Conservation (phyloP, 2,329 filamentous ascomycete species). For the Fusarium nurragi region DNA sequence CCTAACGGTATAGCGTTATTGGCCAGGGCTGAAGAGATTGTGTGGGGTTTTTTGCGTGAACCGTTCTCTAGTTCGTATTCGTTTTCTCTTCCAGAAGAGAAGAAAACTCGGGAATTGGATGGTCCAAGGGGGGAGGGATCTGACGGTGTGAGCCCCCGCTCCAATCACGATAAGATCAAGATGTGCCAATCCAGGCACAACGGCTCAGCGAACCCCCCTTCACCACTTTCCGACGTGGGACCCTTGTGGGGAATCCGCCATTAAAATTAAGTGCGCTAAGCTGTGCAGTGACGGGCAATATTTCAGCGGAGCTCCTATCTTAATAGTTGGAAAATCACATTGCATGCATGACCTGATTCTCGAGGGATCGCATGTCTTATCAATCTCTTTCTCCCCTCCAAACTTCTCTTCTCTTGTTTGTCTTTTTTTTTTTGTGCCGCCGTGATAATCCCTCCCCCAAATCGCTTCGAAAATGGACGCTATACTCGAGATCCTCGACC, state of each 20-base stretch:
- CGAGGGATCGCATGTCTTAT: conserved; percentile 10
- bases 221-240: conserved; percentile 15
- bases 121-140: conserved; percentile 3
- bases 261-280: conserved; percentile 18
- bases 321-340: conserved; percentile 27
- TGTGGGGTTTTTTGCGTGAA: neutral
- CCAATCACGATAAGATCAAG: conserved; percentile 41
- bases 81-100: conserved; percentile 20
- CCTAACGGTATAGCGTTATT: conserved; percentile 12
- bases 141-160: conserved; percentile 10
- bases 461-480: conserved; percentile 48
- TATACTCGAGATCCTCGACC: conserved; percentile 54
- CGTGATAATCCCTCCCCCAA: neutral
- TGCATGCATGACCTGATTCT: conserved; percentile 13
- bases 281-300: neutral
- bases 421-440: neutral
- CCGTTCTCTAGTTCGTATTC: conserved; percentile 38
- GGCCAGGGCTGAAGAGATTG: neutral
- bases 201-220: conserved; percentile 15
- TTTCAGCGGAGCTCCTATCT: conserved; percentile 21
- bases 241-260: conserved; percentile 20
- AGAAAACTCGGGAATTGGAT: conserved; percentile 16
- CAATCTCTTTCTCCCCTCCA: neutral
- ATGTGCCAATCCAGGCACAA: conserved; percentile 36
- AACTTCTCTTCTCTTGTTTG: neutral